phyloP scores from a whole-genome alignment of 768 basidiomycete species.

The Auriscalpium microsporum region DNA sequence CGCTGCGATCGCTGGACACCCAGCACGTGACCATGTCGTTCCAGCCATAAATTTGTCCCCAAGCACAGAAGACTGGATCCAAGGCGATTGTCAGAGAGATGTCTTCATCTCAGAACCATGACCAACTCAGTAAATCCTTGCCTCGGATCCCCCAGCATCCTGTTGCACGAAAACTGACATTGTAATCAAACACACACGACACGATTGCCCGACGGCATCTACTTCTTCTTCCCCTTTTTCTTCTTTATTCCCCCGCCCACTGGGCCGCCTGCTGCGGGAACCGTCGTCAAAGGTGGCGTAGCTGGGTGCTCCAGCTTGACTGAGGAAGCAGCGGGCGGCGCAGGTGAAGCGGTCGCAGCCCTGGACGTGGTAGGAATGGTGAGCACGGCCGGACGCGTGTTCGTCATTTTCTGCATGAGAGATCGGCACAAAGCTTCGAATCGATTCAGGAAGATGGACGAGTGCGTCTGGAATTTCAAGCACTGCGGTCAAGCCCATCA shows the following conservation, averaged over 20 bases:
- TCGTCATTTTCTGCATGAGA: conserved; percentile 82
- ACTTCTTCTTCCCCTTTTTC: conserved; percentile 80
- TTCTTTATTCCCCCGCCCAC: conserved; percentile 65
- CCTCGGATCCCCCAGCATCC: too few relatives aligned
- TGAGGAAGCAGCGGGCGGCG: conserved; percentile 3
- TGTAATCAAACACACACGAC: too few relatives aligned
- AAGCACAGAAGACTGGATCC: too few relatives aligned
- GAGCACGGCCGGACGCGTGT: conserved; percentile 28
- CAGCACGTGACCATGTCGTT: too few relatives aligned
- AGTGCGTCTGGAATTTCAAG: conserved; percentile 92
- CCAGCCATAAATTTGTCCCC: too few relatives aligned
- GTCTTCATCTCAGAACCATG: too few relatives aligned
- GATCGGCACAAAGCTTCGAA: conserved; percentile 88
- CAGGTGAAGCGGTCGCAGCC: conserved; percentile 1
- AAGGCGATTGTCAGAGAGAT: too few relatives aligned
- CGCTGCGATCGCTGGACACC: too few relatives aligned
- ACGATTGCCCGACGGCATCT: background rate
- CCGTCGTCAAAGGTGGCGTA: conserved; percentile 1
- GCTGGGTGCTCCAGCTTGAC: background rate
- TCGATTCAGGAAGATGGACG: conserved; percentile 91
- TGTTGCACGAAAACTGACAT: too few relatives aligned
- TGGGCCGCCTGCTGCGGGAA: conserved; percentile 24
- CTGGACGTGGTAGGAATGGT: conserved; percentile 14
- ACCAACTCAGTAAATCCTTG: too few relatives aligned
- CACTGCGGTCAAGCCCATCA: conserved; percentile 43